Conservation (phyloP, 2,329 filamentous ascomycete genomes). For the Fusarium pininemorale region DNA sequence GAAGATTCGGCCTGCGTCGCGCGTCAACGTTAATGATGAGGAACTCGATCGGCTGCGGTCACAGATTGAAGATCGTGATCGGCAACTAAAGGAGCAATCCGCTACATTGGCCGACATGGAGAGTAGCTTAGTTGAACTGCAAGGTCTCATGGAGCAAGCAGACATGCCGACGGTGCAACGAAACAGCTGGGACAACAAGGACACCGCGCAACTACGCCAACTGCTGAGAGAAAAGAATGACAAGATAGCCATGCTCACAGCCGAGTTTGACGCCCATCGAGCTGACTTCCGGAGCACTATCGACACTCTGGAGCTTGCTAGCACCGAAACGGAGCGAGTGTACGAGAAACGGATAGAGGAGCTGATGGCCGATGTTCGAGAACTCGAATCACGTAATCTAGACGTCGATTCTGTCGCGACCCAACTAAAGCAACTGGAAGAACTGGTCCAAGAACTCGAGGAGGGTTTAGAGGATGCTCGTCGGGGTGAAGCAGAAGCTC, state of each 20-base stretch:
- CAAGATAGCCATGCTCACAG: conserved; percentile 90
- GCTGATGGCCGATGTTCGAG: conserved; percentile 82
- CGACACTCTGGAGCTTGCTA: conserved; percentile 94
- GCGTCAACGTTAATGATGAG: conserved; percentile 67
- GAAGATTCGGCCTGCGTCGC: conserved; percentile 63
- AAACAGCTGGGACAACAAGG: conserved; percentile 71
- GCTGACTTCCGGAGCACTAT: conserved; percentile 97
- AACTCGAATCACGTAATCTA: conserved; percentile 82
- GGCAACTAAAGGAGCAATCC: conserved; percentile 88
- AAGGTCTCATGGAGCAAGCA: conserved; percentile 70
- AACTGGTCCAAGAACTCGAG: conserved; percentile 95
- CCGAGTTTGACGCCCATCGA: conserved; percentile 93
- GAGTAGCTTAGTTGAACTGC: conserved; percentile 80
- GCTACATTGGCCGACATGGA: conserved; percentile 89
- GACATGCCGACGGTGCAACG: conserved; percentile 54
- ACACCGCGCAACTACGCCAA: conserved; percentile 79
- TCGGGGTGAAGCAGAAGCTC: conserved; percentile 91
- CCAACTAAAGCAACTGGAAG: conserved; percentile 94
- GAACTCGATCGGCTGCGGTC: conserved; percentile 77
- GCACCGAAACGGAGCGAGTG: conserved; percentile 92
- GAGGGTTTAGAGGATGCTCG: conserved; percentile 95
- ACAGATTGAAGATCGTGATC: conserved; percentile 84
- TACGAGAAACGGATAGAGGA: conserved; percentile 94
- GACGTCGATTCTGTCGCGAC: conserved; percentile 91
- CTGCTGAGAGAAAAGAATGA: conserved; percentile 95